These are phyloP conservation scores for Talaromyces amestolkiae DNA, from an alignment of 2,329 filamentous ascomycete species.

Conservation along the genomic window DNA sequence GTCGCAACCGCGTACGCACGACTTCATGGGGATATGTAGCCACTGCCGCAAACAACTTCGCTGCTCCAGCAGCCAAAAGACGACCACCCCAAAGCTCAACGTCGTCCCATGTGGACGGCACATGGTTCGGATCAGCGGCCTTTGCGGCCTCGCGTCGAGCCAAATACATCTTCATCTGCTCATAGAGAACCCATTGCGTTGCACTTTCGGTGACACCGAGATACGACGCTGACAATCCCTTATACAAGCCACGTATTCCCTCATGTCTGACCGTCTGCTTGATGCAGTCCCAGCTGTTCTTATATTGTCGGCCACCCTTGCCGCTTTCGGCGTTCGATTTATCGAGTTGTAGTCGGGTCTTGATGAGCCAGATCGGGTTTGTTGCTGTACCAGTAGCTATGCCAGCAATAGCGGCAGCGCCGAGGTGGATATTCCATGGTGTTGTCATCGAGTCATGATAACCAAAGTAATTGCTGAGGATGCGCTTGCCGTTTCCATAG, in stretches of 20 bases:
- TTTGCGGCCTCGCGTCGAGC: constrained; percentile 59
- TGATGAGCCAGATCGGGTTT: constrained; percentile 95
- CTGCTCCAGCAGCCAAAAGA: constrained; percentile 67
- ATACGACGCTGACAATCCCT: constrained; percentile 87
- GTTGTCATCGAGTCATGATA: constrained; percentile 47
- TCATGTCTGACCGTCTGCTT: constrained; percentile 77
- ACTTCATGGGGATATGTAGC: constrained; percentile 92
- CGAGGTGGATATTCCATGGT: constrained; percentile 71
- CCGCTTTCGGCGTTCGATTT: constrained; percentile 68
- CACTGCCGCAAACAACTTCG: constrained; percentile 81
- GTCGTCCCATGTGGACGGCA: constrained; percentile 69
- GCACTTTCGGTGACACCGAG: constrained; percentile 87
- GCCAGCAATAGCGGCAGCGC: constrained; percentile 73
- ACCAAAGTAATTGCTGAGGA: constrained; percentile 68
- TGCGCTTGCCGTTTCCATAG: constrained; percentile 85
- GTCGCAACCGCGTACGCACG: constrained; percentile 77
- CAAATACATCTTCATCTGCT: constrained; percentile 80
- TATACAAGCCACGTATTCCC: constrained; percentile 78
- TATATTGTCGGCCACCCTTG: constrained; percentile 65
- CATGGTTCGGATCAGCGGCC: constrained; percentile 57
- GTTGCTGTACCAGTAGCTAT: constrained; percentile 86
- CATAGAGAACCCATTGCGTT: constrained; percentile 90
- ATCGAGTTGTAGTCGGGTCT: constrained; percentile 88
- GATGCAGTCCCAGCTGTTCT: constrained; percentile 84
- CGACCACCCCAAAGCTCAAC: constrained; percentile 77